Conservation (phyloP, 2,329 filamentous ascomycete genomes). For the Cytospora chrysosperma region DNA sequence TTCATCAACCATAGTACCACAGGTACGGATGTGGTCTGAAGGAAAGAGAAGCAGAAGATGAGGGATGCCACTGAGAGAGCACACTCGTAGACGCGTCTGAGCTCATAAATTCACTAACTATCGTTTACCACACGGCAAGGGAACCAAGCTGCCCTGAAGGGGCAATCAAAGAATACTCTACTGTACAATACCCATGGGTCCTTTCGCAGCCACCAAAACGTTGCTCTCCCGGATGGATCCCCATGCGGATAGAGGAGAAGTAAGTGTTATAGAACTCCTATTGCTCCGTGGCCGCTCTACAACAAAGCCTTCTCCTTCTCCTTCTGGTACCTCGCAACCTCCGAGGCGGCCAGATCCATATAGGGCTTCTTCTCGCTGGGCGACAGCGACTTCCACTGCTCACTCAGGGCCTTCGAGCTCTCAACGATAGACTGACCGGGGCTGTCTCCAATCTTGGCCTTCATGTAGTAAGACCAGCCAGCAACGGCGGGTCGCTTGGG, state of each 20-base stretch:
- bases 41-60: neutral
- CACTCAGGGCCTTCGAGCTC: slow-evolving; percentile 28
- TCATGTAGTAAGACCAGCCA: slow-evolving; percentile 40
- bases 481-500: slow-evolving; percentile 39
- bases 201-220: slow-evolving; percentile 5
- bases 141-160: slow-evolving; percentile 3
- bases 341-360: slow-evolving; percentile 33
- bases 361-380: slow-evolving; percentile 40
- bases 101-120: slow-evolving; percentile 4
- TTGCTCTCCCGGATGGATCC: slow-evolving; percentile 4
- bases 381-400: slow-evolving; percentile 46
- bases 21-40: neutral
- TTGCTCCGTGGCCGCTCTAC: neutral
- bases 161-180: slow-evolving; percentile 18
- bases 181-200: slow-evolving; percentile 7
- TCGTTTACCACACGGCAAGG: slow-evolving; percentile 4
- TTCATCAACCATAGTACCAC: neutral
- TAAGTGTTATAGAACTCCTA: neutral
- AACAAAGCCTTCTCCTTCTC: slow-evolving; percentile 28
- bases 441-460: slow-evolving; percentile 36
- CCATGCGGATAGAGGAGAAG: neutral
- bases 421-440: slow-evolving; percentile 24
- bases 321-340: slow-evolving; percentile 34
- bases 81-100: slow-evolving; percentile 10
- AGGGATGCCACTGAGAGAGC: neutral